Evolutionary conservation across 1,284 basidiomycete genomes (phyloP).

Genomic region (Moesziomyces antarcticus): DNA sequence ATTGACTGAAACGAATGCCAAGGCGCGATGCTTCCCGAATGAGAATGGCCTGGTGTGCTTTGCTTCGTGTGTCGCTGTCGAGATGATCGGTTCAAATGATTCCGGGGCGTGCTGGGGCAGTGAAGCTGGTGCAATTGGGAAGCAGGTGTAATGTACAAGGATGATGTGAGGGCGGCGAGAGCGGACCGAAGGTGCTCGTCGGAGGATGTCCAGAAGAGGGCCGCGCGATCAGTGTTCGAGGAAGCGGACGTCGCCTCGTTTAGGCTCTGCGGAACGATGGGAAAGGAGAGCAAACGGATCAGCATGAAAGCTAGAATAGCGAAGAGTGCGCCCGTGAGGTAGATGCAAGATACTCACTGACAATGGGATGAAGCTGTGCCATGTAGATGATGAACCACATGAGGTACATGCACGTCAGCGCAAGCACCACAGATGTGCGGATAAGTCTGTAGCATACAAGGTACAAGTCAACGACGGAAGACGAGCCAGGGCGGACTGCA

Average conservation of each 20-base stretch:
- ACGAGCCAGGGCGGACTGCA: background rate
- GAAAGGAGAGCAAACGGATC: background rate
- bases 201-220: background rate
- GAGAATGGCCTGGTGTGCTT: too few relatives aligned
- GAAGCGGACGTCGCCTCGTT: conserved; percentile 60
- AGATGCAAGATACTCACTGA: conserved; percentile 53
- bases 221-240: conserved; percentile 29
- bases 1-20: background rate
- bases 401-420: conserved; percentile 65
- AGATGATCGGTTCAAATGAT: background rate
- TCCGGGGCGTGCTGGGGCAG: too few relatives aligned
- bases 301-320: background rate
- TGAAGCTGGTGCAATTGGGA: background rate
- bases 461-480: conserved; percentile 2
- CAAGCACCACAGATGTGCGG: conserved; percentile 58
- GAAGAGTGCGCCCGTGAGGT: background rate
- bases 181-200: background rate
- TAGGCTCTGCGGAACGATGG: conserved; percentile 48
- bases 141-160: background rate
- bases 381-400: conserved; percentile 68
- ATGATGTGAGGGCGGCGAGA: background rate
- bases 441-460: conserved; percentile 48
- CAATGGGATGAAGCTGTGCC: conserved; percentile 66
- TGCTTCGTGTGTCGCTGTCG: background rate
- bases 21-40: background rate